A percentile compares a stretch with the other conserved stretches of the same genome.
phyloP scores from a whole-genome alignment of 2,329 filamentous ascomycete genomes.

The Exophiala spinifera region DNA sequence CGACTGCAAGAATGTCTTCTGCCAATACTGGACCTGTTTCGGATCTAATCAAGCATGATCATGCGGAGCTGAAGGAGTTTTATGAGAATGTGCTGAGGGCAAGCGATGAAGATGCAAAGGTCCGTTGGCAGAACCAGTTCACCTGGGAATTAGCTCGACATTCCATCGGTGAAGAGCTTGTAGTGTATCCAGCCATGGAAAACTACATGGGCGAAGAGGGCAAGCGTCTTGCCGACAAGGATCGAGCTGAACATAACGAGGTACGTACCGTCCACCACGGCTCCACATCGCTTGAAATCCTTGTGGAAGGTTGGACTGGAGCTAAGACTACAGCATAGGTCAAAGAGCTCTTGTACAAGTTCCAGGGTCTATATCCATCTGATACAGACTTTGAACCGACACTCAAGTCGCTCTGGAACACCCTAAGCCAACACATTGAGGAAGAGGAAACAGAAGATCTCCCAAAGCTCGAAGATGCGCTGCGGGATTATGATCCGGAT shows the following conservation, averaged over 20 bases:
- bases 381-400: conserved; percentile 45
- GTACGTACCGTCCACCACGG: too few relatives aligned
- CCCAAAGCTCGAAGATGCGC: conserved; percentile 45
- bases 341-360: conserved; percentile 50
- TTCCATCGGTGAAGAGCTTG: conserved; percentile 51
- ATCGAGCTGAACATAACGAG: conserved; percentile 48
- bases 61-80: conserved; percentile 41
- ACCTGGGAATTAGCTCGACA: conserved; percentile 54
- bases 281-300: too few relatives aligned
- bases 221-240: conserved; percentile 45
- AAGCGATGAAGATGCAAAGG: conserved; percentile 42
- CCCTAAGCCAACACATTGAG: conserved; percentile 48
- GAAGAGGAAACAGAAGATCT: conserved; percentile 53
- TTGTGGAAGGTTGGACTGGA: not conserved
- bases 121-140: conserved; percentile 50
- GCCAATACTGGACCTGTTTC: not conserved
- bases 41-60: conserved; percentile 43
- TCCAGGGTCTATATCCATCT: conserved; percentile 46
- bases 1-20: not conserved
- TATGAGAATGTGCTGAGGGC: conserved; percentile 45
- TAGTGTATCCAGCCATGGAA: conserved; percentile 56
- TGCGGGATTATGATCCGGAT: conserved; percentile 37
- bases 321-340: conserved; percentile 38
- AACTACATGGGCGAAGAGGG: conserved; percentile 45
- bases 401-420: conserved; percentile 44